A percentile compares a stretch with the other conserved stretches of the same genome.
These are phyloP conservation scores for Xerocomus spinulosus DNA, from an alignment of 768 basidiomycete species.

Conservation along the genomic window DNA sequence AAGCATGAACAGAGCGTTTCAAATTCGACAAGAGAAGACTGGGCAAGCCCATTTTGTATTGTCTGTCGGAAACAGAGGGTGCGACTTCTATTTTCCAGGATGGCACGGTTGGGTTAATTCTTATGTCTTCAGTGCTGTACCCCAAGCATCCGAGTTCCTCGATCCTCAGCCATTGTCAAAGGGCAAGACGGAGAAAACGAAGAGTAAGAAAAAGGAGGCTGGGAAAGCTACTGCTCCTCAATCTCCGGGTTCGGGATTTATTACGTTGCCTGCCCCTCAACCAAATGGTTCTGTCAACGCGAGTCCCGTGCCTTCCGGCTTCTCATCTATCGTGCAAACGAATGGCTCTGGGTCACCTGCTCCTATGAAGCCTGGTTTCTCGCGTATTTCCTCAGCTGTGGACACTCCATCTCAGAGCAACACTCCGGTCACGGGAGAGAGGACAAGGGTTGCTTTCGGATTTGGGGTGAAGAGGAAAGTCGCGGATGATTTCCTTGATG, in stretches of 20 bases:
- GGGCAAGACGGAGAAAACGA: slow-evolving; percentile 77
- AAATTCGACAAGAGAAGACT: slow-evolving; percentile 86
- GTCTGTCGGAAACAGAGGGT: slow-evolving; percentile 92
- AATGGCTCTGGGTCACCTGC: slow-evolving; percentile 54
- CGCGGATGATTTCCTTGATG: slow-evolving; percentile 58
- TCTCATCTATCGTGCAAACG: slow-evolving; percentile 24
- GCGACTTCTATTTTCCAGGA: slow-evolving; percentile 23
- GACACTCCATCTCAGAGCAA: slow-evolving; percentile 46
- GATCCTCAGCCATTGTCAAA: slow-evolving; percentile 79
- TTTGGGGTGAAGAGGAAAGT: slow-evolving; percentile 80
- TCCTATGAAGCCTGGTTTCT: slow-evolving; percentile 65
- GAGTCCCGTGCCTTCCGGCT: slow-evolving; percentile 43
- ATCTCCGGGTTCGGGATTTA: slow-evolving; percentile 55
- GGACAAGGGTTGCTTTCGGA: slow-evolving; percentile 73
- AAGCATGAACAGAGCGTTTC: slow-evolving; percentile 93
- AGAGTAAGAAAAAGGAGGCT: slow-evolving; percentile 72
- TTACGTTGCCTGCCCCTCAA: slow-evolving; percentile 63
- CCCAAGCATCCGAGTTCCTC: slow-evolving; percentile 77
- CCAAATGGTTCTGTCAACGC: slow-evolving; percentile 37
- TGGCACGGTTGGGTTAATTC: slow-evolving; percentile 4
- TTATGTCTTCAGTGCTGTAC: slow-evolving; percentile 59
- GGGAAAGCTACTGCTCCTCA: slow-evolving; percentile 46
- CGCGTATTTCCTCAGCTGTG: slow-evolving; percentile 60
- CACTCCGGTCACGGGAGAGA: slow-evolving; percentile 59
- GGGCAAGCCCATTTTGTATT: slow-evolving; percentile 96